Conservation (phyloP, 192 early-diverging fungal species). For the Phycomyces nitens region DNA sequence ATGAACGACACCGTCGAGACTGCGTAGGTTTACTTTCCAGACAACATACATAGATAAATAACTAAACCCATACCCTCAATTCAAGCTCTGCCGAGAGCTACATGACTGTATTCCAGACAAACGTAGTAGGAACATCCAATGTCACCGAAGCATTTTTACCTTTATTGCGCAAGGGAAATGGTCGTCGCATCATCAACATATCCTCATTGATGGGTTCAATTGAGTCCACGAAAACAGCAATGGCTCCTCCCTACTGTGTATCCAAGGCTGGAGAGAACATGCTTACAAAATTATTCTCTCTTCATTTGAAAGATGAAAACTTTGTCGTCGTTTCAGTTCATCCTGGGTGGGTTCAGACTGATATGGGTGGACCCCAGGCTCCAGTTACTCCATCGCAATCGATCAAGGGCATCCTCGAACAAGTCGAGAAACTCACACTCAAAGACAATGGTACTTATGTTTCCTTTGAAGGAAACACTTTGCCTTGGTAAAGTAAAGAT, state of each 20-base stretch:
- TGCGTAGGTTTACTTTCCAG: conserved; percentile 4
- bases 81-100: conserved; percentile 6
- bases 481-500: conserved; percentile 18
- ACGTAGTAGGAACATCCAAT: conserved; percentile 24
- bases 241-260: conserved; percentile 2
- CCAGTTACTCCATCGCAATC: background rate
- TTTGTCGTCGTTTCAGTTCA: conserved; percentile 12
- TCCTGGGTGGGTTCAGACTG: conserved; percentile 26
- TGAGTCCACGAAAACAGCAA: background rate
- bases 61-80: background rate
- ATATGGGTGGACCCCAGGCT: conserved; percentile 17
- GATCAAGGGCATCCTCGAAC: conserved; percentile 1
- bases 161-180: conserved; percentile 17
- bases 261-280: conserved; percentile 26
- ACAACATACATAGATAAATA: background rate
- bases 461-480: background rate
- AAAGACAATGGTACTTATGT: conserved; percentile 9
- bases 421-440: conserved; percentile 8
- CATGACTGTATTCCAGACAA: conserved; percentile 24
- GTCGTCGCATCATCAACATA: conserved; percentile 27
- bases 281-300: conserved; percentile 8
- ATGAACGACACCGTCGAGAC: background rate
- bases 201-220: conserved; percentile 27
- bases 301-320: conserved; percentile 4
- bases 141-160: conserved; percentile 17